A percentile compares a stretch with the other conserved stretches of the same genome.
Evolutionary conservation across 495 filamentous ascomycete genomes (phyloP).

Genomic region (Penicillium lividum): DNA sequence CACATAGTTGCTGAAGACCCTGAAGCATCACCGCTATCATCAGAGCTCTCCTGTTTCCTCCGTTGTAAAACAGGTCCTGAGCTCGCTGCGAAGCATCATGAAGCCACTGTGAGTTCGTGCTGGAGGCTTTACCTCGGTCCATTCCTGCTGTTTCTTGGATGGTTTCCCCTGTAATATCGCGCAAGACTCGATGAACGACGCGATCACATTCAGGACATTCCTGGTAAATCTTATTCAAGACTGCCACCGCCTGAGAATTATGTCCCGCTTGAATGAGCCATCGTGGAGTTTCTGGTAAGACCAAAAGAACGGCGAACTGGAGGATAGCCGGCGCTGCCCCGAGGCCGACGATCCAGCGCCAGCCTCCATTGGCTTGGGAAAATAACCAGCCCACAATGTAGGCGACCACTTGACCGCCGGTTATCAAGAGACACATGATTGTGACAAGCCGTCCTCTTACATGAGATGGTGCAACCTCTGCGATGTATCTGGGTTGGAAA

Average conservation of each 20-base stretch:
- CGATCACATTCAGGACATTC: conserved; percentile 42
- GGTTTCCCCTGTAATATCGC: conserved; percentile 68
- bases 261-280: conserved; percentile 75
- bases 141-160: conserved; percentile 59
- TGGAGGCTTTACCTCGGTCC: conserved; percentile 21
- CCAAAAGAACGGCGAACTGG: conserved; percentile 63
- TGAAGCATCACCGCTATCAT: conserved; percentile 84
- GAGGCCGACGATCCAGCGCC: conserved; percentile 89
- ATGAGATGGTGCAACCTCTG: conserved; percentile 75
- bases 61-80: conserved; percentile 56
- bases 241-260: conserved; percentile 56
- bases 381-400: conserved; percentile 75
- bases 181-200: conserved; percentile 58
- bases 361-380: conserved; percentile 62
- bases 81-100: conserved; percentile 42
- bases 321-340: conserved; percentile 75
- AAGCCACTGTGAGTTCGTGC: conserved; percentile 28
- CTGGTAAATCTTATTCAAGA: conserved; percentile 67
- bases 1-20: conserved; percentile 85
- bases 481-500: conserved; percentile 60
- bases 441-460: conserved; percentile 77
- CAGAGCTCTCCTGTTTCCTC: conserved; percentile 74
- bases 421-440: conserved; percentile 77
- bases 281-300: conserved; percentile 82
- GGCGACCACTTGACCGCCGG: conserved; percentile 80